Evolutionary conservation across 192 early-diverging fungal genomes (phyloP).

Genomic region (Allomyces macrogynus): DNA sequence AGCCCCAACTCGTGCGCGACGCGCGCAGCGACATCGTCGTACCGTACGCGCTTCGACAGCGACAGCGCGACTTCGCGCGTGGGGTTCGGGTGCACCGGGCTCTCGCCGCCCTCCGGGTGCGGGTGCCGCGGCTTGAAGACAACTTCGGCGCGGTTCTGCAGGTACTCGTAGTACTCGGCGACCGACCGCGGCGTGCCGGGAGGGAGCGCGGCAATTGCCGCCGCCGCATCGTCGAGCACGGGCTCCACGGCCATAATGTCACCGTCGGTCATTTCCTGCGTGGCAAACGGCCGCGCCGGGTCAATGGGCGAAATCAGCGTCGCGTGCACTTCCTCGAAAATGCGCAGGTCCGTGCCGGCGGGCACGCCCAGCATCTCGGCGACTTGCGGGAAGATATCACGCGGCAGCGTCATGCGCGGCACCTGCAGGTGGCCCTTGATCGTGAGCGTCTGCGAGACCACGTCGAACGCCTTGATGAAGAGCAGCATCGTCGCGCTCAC

Average conservation of each 20-base stretch:
- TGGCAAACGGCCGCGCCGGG: constrained; percentile 31
- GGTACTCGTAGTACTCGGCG: constrained; percentile 53
- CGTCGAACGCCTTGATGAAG: constrained; percentile 34
- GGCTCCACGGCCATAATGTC: constrained; percentile 80
- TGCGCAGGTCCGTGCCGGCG: constrained; percentile 2
- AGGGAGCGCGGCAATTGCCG: constrained; percentile 1
- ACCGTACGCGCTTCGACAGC: constrained; percentile 6
- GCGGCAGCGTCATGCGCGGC: background rate
- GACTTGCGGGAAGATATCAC: constrained; percentile 2
- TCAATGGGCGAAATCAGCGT: constrained; percentile 69
- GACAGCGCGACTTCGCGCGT: constrained; percentile 3
- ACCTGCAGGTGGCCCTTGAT: background rate
- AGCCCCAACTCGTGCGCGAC: constrained; percentile 33
- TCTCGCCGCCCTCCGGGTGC: constrained; percentile 15
- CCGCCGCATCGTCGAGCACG: constrained; percentile 13
- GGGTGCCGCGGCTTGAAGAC: constrained; percentile 40
- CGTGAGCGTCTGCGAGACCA: constrained; percentile 1
- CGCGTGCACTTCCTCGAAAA: constrained; percentile 75
- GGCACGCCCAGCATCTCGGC: background rate
- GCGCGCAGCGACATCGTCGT: constrained; percentile 29
- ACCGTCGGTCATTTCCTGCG: constrained; percentile 74
- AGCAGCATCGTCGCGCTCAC: constrained; percentile 29
- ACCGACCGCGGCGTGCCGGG: constrained; percentile 15
- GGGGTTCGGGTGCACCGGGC: constrained; percentile 28
- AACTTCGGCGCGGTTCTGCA: constrained; percentile 46